phyloP scores from a whole-genome alignment of 805 yeast species.

The Blastobotrys americana region DNA sequence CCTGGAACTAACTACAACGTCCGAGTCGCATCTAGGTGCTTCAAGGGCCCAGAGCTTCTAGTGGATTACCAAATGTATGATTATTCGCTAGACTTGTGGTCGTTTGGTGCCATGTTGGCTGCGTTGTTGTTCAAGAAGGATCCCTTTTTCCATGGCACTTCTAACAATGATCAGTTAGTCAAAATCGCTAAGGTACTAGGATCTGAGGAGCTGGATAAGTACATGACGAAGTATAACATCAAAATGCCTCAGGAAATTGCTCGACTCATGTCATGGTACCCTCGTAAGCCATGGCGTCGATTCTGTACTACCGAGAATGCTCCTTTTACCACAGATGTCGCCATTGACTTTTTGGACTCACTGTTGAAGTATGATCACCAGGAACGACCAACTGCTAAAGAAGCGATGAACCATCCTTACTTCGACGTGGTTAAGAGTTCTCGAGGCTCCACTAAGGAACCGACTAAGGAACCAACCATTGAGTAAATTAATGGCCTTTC shows the following conservation, averaged over 20 bases:
- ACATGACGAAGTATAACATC: conserved; percentile 64
- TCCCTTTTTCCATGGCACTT: conserved; percentile 86
- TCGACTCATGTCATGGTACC: conserved; percentile 61
- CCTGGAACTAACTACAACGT: conserved; percentile 85
- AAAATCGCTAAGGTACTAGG: conserved; percentile 86
- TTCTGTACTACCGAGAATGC: conserved; percentile 66
- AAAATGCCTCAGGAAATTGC: conserved; percentile 68
- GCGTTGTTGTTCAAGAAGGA: conserved; percentile 85
- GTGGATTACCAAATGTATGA: conserved; percentile 84
- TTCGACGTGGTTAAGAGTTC: too few species aligned
- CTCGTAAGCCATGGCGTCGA: conserved; percentile 79
- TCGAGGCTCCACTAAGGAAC: too few species aligned
- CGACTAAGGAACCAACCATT: too few species aligned
- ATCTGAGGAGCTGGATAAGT: conserved; percentile 65
- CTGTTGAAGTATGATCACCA: conserved; percentile 81
- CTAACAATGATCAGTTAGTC: conserved; percentile 84
- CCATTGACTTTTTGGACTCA: conserved; percentile 73
- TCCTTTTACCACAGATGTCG: conserved; percentile 60
- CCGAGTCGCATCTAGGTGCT: conserved; percentile 87
- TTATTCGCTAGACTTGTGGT: conserved; percentile 89
- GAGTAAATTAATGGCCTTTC: too few species aligned
- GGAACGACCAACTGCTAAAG: conserved; percentile 78
- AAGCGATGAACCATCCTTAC: conserved; percentile 66
- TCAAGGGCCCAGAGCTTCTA: conserved; percentile 86
- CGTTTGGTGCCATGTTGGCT: conserved; percentile 88